A percentile compares a stretch with the other conserved stretches of the same genome.
phyloP scores from a whole-genome alignment of 2,329 filamentous ascomycete species.

The Trichoderma asperellum region DNA sequence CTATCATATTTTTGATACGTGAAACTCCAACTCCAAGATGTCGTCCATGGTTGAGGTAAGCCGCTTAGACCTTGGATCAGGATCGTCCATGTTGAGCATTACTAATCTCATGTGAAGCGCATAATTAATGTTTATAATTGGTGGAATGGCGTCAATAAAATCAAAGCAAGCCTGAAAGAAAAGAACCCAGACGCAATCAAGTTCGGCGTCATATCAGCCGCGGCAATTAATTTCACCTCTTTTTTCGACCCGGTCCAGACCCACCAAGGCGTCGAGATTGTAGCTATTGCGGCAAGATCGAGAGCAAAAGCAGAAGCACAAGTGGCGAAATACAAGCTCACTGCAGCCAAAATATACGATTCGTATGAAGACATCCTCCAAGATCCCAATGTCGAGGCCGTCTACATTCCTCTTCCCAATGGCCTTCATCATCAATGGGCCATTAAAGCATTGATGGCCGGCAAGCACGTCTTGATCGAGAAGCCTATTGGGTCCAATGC shows the following conservation, averaged over 20 bases:
- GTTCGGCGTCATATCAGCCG: conserved; percentile 5
- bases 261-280: background rate
- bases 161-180: background rate
- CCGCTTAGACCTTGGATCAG: background rate
- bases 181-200: conserved; percentile 1
- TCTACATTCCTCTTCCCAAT: conserved; percentile 55
- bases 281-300: conserved; percentile 2
- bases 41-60: background rate
- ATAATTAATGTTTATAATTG: background rate
- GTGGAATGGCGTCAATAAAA: conserved; percentile 8
- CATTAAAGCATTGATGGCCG: conserved; percentile 48
- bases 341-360: conserved; percentile 3
- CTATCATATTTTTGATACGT: background rate
- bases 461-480: conserved; percentile 47
- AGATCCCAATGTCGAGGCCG: conserved; percentile 48
- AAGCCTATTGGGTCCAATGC: conserved; percentile 20
- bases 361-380: conserved; percentile 33
- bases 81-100: background rate
- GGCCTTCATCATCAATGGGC: conserved; percentile 52
- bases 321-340: conserved; percentile 1
- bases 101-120: background rate
- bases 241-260: conserved; percentile 13
- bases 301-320: conserved; percentile 10
- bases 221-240: conserved; percentile 2
- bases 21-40: background rate